A percentile compares a stretch with the other conserved stretches of the same genome.
Conservation (phyloP, 352 stramenopile genomes). For the Blastocystis sp. region DNA sequence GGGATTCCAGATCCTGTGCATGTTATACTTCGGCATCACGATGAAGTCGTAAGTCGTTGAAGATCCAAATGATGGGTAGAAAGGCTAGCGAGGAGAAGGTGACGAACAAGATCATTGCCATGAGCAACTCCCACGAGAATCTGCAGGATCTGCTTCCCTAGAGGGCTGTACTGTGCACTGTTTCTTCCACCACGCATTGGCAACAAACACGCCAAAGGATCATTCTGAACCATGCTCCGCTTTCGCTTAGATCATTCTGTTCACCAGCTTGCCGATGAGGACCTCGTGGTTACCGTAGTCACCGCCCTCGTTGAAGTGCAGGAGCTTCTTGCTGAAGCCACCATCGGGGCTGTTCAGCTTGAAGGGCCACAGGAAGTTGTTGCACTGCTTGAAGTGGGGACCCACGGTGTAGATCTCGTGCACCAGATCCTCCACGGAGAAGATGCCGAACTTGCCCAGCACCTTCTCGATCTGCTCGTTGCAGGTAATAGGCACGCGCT, state of each 20-base stretch:
- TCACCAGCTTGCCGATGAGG: not conserved
- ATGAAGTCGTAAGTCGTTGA: constrained; percentile 48
- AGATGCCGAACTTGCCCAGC: too few relatives aligned
- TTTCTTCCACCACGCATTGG: not conserved
- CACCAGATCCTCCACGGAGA: too few relatives aligned
- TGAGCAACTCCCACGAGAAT: constrained; percentile 33
- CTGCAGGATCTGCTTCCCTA: constrained; percentile 28
- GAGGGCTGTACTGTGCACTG: not conserved
- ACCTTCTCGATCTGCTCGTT: too few relatives aligned
- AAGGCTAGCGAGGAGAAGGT: not conserved
- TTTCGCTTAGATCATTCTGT: not conserved
- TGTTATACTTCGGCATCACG: constrained; percentile 61
- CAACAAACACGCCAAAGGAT: not conserved
- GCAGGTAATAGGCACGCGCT: too few relatives aligned
- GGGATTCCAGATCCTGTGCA: constrained; percentile 59
- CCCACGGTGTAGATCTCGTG: too few relatives aligned
- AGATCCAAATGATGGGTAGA: not conserved
- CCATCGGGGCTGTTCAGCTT: too few relatives aligned
- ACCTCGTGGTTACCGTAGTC: constrained; percentile 77
- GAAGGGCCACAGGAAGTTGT: too few relatives aligned
- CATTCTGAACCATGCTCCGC: not conserved
- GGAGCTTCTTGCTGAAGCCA: too few relatives aligned
- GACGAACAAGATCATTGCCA: constrained; percentile 21
- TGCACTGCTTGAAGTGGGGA: too few relatives aligned
- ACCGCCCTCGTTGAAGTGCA: too few relatives aligned